A percentile compares a stretch with the other conserved stretches of the same genome.
Conservation (phyloP, 352 stramenopile species). For the Thraustochytrium sp. region DNA sequence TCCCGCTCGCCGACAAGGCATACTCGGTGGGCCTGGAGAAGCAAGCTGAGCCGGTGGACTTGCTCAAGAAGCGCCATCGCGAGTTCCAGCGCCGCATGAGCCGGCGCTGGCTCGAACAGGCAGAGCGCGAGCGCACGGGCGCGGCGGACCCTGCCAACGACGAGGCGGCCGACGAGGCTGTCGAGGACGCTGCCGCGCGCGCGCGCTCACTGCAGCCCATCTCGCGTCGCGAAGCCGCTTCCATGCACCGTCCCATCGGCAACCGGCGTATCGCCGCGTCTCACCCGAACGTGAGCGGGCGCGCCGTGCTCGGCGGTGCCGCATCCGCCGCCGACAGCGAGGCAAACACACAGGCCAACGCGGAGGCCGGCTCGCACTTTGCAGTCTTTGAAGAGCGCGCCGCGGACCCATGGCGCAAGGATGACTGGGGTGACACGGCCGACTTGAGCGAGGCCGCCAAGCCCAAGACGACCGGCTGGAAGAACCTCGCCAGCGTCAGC, state of each 20-base stretch:
- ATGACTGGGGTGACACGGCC: constrained; percentile 3
- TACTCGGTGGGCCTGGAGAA: constrained; percentile 31
- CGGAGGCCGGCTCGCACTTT: not conserved
- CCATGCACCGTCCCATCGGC: not conserved
- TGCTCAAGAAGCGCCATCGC: constrained; percentile 1
- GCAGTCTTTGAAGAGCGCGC: not conserved
- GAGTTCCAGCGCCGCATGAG: constrained; percentile 39
- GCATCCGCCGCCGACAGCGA: not conserved
- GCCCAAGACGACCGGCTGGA: not conserved
- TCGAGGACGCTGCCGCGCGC: not conserved
- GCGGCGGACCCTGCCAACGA: not conserved
- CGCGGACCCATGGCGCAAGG: not conserved
- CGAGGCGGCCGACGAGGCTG: not conserved
- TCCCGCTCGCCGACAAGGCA: constrained; percentile 30
- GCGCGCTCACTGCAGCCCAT: not conserved
- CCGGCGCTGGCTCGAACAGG: constrained; percentile 37
- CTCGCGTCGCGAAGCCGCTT: not conserved
- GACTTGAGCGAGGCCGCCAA: not conserved
- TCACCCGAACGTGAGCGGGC: not conserved
- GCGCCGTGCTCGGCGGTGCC: not conserved
- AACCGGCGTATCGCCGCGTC: not conserved
- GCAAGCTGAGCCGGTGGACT: constrained; percentile 3
- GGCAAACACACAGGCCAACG: not conserved
- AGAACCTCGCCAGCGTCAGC: not conserved
- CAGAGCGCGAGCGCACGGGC: constrained; percentile 2